Base-by-base conservation (phyloP, 2,329 filamentous ascomycete species). In the Macrophomina tecta region DNA sequence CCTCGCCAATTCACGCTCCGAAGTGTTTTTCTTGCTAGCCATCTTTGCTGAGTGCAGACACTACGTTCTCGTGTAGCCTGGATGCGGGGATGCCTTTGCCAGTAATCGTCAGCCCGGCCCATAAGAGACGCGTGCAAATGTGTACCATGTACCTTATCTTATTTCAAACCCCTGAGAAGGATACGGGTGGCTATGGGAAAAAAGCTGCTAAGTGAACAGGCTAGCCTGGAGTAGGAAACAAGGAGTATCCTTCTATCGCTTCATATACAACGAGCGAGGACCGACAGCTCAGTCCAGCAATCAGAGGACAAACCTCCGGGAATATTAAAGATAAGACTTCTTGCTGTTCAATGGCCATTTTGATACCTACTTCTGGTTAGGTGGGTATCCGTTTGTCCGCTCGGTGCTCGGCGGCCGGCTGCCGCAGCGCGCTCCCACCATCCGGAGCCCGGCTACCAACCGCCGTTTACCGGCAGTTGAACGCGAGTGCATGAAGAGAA, bases 381-480 rank as follows among this genome's bases (percentile, higher is more conserved):
- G 16, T 28, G 46, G 11, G 11, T 11, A 14, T 52, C 23, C 23
- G 1, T 14, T 52, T 52, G 49, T 12, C 49, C n/a, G 45, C 28
- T 52, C 49, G 49, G 49, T 30, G 49, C 32, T 32, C 46, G 46
- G 46, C 46, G 4, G 46, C 46, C 46, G 49, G 49, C 49, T 52
- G 23, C 49, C 23, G 49, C 49, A 52, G 11, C 28, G 23, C 23
- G 49, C 23, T 23, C 23, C 23, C 23, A 23, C 23, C 49, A 9
- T 14, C 28, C 49, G 49, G 49, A 52, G 46, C 46, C 46, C 46
- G 46, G 46, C 46, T 49, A 9, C n/a, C 46, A 9, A 9, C n/a
- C 46, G 5, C 46, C 46, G 46, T 16, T 3, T 23, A 23, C 23
- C 23, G 23, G 23, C 23, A 1, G 23, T 23, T 23, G 23, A 23